Conservation (phyloP, 1,284 basidiomycete genomes). For the Pterula multifida region DNA sequence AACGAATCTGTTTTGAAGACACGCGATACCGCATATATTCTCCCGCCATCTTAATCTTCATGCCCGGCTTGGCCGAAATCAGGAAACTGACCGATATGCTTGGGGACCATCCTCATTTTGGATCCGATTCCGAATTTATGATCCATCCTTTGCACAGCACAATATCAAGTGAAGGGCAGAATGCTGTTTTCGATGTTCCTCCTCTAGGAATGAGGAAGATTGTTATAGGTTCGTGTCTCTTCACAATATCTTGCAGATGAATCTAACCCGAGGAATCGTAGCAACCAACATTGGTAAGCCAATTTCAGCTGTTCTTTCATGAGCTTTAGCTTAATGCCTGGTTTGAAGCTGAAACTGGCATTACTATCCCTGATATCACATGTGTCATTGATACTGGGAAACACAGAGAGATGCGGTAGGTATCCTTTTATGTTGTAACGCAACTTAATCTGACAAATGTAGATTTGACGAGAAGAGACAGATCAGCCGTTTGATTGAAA, state of each 20-base stretch:
- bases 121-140: conserved; percentile 53
- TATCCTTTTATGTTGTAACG: conserved; percentile 5
- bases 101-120: conserved; percentile 66
- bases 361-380: conserved; percentile 97
- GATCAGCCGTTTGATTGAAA: conserved; percentile 86
- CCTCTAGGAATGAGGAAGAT: conserved; percentile 79
- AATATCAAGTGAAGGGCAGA: conserved; percentile 83
- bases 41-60: conserved; percentile 80
- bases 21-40: conserved; percentile 49
- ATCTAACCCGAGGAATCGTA: conserved; percentile 15
- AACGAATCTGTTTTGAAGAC: conserved; percentile 76
- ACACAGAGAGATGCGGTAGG: conserved; percentile 82
- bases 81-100: conserved; percentile 80
- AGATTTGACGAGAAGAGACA: conserved; percentile 98
- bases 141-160: conserved; percentile 92
- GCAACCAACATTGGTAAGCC: conserved; percentile 61
- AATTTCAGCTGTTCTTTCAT: not conserved
- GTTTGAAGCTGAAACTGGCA: conserved; percentile 66
- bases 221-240: conserved; percentile 58
- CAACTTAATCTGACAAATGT: conserved; percentile 7
- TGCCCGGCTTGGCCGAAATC: conserved; percentile 93
- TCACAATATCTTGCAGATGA: conserved; percentile 1
- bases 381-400: conserved; percentile 96
- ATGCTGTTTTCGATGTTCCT: conserved; percentile 82
- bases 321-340: conserved; percentile 38